Evolutionary conservation across 164 flowering plant genomes (phyloP), one percentile per base, ranked within the genome.

Genomic region (Macadamia tetraphylla): DNA sequence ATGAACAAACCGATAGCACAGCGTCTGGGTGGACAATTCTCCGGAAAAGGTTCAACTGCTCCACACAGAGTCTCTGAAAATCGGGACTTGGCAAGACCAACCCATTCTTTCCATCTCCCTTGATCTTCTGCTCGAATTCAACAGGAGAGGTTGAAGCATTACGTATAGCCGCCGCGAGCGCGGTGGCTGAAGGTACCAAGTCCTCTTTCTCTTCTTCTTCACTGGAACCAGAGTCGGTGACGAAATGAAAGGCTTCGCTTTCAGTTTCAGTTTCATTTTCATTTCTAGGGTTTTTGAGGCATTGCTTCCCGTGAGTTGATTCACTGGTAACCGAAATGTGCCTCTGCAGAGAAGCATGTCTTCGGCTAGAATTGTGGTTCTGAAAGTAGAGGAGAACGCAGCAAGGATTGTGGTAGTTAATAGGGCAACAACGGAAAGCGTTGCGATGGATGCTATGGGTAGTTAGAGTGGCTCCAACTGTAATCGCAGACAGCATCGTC

Each of bases 11-110:
- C 75, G 97, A 91, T 63, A 91, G 78, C 48, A 86, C 66, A 3
- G 87, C 89, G 31, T 81, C 77, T 58, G 82, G 85, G 67, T 87
- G 73, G 53, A 94, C 87, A 51, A 87, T 82, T 17, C 90, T 76
- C 61, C 89, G 84, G 71, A 94, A 94, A 59, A 89, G 84, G 73
- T 84, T 82, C 64, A 91, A 69, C 68, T 94, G 98, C 63, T 94
- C 85, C 31, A 83, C n/a, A 76, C 97, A 94, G 63, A 91, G 89
- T 43, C 90, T 63, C 74, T 83, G 90, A 63, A 91, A 91, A 62
- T 94, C 98, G 11, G 83, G 66, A 58, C 91, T 89, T 8, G 96
- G 98, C 49, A 87, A 79, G 31, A 87, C 81, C 67, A 89, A 30
- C 31, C 80, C 77, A 40, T 67, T 69, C 58, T 74, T 78, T n/a